Conservation (phyloP, 768 basidiomycete species). For the Termitomyces sp. region DNA sequence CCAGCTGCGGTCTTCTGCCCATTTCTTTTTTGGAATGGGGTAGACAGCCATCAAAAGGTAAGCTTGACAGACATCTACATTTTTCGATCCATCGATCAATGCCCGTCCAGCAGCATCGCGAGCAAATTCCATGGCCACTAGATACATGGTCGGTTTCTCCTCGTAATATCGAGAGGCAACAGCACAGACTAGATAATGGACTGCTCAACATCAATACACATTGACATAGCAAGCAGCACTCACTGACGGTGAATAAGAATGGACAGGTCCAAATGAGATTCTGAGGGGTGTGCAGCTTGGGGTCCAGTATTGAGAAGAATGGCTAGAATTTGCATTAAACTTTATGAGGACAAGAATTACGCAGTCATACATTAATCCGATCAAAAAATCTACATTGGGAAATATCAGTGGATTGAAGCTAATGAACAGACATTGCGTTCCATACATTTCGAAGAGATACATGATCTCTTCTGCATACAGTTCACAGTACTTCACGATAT, state of each 20-base stretch:
- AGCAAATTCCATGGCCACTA: conserved; percentile 60
- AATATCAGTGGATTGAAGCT: background rate
- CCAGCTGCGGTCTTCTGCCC: conserved; percentile 74
- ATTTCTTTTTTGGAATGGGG: conserved; percentile 58
- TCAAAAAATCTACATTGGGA: conserved; percentile 44
- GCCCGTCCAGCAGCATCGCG: conserved; percentile 58
- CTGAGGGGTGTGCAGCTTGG: conserved; percentile 51
- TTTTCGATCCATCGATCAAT: conserved; percentile 59
- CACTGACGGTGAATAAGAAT: conserved; percentile 61
- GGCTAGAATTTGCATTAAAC: conserved; percentile 38
- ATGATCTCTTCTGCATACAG: conserved; percentile 52
- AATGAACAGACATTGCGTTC: conserved; percentile 1
- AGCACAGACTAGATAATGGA: conserved; percentile 53
- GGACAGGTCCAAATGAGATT: conserved; percentile 53
- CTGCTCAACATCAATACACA: background rate
- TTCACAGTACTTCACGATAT: conserved; percentile 45
- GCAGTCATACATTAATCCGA: conserved; percentile 47
- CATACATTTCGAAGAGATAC: conserved; percentile 54
- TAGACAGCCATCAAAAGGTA: conserved; percentile 68
- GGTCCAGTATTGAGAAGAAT: conserved; percentile 58
- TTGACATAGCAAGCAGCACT: conserved; percentile 23
- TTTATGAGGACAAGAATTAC: conserved; percentile 10
- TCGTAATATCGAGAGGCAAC: conserved; percentile 66
- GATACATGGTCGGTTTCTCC: conserved; percentile 53
- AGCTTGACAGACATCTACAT: conserved; percentile 79